These are phyloP conservation scores for Balakata baccata DNA, from an alignment of 345 rosid genomes.

Conservation along the genomic window DNA sequence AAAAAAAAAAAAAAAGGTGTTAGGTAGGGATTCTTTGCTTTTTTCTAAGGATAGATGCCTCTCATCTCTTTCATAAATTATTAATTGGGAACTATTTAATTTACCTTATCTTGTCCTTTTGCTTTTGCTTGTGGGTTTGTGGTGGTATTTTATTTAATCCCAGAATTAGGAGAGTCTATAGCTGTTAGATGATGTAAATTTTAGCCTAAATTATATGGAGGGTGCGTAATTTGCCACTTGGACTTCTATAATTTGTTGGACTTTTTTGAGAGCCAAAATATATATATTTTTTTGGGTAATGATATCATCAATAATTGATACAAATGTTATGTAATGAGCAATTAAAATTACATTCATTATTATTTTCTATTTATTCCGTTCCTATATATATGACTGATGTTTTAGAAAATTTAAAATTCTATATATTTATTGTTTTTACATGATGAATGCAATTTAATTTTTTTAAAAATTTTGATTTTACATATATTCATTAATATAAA, in stretches of 20 bases:
- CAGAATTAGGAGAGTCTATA: slow-evolving; percentile 27
- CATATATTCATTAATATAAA: too few species aligned
- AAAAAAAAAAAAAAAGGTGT: not conserved
- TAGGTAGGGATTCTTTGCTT: slow-evolving; percentile 26
- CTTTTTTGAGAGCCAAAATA: not conserved
- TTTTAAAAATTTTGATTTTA: too few species aligned
- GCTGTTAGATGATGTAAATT: slow-evolving; percentile 28
- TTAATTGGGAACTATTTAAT: slow-evolving; percentile 2
- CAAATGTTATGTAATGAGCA: not conserved
- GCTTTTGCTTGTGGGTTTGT: slow-evolving; percentile 4
- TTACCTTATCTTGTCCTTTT: slow-evolving; percentile 34
- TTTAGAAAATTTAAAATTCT: too few species aligned
- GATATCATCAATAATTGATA: not conserved
- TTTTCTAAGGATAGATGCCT: not conserved
- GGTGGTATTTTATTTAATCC: slow-evolving; percentile 11
- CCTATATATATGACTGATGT: too few species aligned
- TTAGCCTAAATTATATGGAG: slow-evolving; percentile 22
- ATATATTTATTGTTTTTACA: too few species aligned
- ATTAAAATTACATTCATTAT: too few species aligned
- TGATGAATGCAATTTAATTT: too few species aligned
- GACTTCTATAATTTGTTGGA: not conserved
- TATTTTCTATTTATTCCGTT: too few species aligned
- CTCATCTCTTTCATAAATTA: slow-evolving; percentile 15
- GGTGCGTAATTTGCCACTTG: slow-evolving; percentile 11
- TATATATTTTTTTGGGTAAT: not conserved